Conservation (phyloP, 192 early-diverging fungal species). For the Oehlia diaphana region DNA sequence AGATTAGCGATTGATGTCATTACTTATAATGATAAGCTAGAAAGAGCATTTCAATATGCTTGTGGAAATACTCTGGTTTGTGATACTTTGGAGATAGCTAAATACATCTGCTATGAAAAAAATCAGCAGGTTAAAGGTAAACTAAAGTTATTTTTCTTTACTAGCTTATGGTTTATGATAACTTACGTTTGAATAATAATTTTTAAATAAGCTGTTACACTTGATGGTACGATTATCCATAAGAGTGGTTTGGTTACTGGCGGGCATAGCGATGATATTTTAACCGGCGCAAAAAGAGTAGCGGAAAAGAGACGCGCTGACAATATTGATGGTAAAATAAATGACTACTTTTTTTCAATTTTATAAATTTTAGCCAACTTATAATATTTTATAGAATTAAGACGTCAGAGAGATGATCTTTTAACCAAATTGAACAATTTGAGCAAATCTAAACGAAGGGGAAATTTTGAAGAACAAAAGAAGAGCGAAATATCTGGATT, state of each 20-base stretch:
- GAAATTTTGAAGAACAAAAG: slow-evolving; percentile 61
- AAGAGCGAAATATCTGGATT: slow-evolving; percentile 60
- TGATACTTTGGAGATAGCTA: slow-evolving; percentile 84
- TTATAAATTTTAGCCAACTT: too few species aligned
- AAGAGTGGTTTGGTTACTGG: slow-evolving; percentile 96
- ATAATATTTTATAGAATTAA: slow-evolving; percentile 40
- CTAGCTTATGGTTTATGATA: neutral
- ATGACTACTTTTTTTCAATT: neutral
- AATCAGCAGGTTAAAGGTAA: slow-evolving; percentile 80
- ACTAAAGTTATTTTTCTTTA: neutral
- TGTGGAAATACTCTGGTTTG: slow-evolving; percentile 93
- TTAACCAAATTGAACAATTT: slow-evolving; percentile 72
- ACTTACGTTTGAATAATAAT: neutral
- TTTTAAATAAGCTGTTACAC: slow-evolving; percentile 65
- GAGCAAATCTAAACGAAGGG: slow-evolving; percentile 65
- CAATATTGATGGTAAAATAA: slow-evolving; percentile 63
- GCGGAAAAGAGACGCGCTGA: slow-evolving; percentile 69
- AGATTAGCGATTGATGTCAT: slow-evolving; percentile 93
- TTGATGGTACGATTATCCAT: slow-evolving; percentile 95
- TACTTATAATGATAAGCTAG: slow-evolving; percentile 74
- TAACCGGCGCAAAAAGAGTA: slow-evolving; percentile 65
- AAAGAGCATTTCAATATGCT: slow-evolving; percentile 83
- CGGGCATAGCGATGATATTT: slow-evolving; percentile 52
- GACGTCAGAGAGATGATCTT: slow-evolving; percentile 68
- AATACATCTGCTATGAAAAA: slow-evolving; percentile 81